Base-by-base conservation (phyloP, 1,284 basidiomycete species). In the Athelia psychrophila region DNA sequence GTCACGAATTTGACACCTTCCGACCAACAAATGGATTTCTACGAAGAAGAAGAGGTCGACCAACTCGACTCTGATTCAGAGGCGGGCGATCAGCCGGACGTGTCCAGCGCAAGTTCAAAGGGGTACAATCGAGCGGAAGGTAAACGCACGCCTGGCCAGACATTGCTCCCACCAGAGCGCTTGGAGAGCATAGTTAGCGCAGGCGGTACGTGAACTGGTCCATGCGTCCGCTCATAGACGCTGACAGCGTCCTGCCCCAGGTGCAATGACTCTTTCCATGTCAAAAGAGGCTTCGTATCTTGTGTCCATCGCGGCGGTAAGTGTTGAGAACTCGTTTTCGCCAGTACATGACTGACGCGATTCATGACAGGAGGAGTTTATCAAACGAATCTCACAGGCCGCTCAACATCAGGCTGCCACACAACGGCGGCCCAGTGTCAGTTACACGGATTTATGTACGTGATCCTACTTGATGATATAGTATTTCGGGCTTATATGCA, bases 221-320 rank as follows among this genome's bases (percentile, higher is more conserved):
- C 48, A 19, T 27, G 9, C 36, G 45, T 19, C 8, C 40, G 16
- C 30, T 22, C 38, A 36, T 48, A 35, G 5, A 18, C 24, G 45
- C 27, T 36, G 49, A 51, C 55, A 35, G 40, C 33, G 42, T 48
- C 33, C 40, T 51, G n/a, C 49, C 48, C 18, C 45, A 55, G 48
- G 30, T 56, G 35, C 47, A 49, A 83, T 78, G 33, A 79, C 70
- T 51, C 68, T 85, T 48, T 75, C 80, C 25, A 74, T 88, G 66
- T 90, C 88, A 3, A 89, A 84, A 60, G 88, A 91, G 61, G 88
- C 84, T 1, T 67, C 83, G 15, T 89, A 82, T 59, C 67, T 88
- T 44, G 65, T 91, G 24, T 85, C 86, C 10, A 65, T 86, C 54
- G 88, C 88, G 49, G 84, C 88, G 35, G 88, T 89, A 64, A 49